Base-by-base conservation (phyloP, 306 rosid species). In the Sechiopsis laciniata region DNA sequence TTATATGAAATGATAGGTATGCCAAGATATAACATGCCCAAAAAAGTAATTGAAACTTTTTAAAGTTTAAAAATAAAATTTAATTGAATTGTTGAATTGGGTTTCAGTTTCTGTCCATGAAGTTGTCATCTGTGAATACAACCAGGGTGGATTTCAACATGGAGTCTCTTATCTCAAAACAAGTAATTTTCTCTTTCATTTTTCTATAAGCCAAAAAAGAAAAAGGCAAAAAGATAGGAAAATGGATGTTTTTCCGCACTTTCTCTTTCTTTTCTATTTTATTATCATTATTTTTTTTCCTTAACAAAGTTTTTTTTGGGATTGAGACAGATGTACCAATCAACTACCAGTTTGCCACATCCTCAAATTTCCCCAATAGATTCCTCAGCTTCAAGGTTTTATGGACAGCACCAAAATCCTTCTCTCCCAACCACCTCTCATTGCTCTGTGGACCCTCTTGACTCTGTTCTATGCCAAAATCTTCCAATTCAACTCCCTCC, bases 61-160 rank as follows among this genome's bases (percentile, higher is more conserved):
- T 32, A 26, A 32, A 42, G 46, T 42, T 8, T 6, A 7, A 1
- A 6, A 9, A 61, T 7, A 3, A 6, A 8, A 3, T 29, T 57
- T 40, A 40, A 40, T 40, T 40, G 46, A 8, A 40, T 40, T 40
- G 46, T 40, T 40, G 46, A 40, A 40, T 40, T 40, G 26, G 0
- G 58, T 48, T 58, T 58, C 95, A 95, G 99, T 91, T 95, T 74
- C 87, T 95, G 21, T 91, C 99, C 46, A 95, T 95, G 99, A 95
- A 95, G 84, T 75, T 95, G 84, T 77, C 99, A 74, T 85, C 95
- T 61, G 96, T 95, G 68, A 86, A 91, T 78, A 88, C 72, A 65
- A 65, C 92, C 82, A 90, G 87, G 79, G 78, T 84, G 94, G 97
- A 89, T 73, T 78, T 73, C 76, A 91, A 82, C 84, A 71, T 85